phyloP scores from a whole-genome alignment of 78 protist species.

The Carpediemonas membranifera region DNA sequence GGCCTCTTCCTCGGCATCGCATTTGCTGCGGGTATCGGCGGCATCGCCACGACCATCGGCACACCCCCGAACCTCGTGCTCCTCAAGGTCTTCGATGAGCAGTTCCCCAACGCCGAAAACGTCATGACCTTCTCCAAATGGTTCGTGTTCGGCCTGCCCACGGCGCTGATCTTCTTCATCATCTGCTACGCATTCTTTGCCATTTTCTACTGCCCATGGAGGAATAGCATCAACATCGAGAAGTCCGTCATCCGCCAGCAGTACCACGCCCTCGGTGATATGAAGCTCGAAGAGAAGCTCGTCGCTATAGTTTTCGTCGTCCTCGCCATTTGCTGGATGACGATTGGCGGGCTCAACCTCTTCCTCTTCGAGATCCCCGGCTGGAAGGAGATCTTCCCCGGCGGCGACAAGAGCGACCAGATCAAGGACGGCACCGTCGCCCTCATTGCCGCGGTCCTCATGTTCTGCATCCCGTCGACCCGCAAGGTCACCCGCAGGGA shows the following conservation, averaged over 20 bases:
- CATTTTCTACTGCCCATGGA: not conserved
- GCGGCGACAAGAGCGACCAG: too few relatives aligned
- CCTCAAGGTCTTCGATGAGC: not conserved
- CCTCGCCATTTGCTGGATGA: too few relatives aligned
- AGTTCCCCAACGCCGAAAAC: not conserved
- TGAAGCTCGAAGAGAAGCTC: too few relatives aligned
- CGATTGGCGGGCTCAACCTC: too few relatives aligned
- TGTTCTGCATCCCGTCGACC: not conserved
- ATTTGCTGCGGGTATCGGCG: not conserved
- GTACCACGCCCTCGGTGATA: too few relatives aligned
- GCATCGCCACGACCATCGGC: not conserved
- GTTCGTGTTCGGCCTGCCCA: not conserved
- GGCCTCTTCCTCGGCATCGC: not conserved
- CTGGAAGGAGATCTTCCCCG: too few relatives aligned
- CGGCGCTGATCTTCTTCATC: not conserved
- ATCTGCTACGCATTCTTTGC: not conserved
- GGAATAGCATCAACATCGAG: too few relatives aligned
- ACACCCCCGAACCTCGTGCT: not conserved
- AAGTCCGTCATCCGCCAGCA: too few relatives aligned
- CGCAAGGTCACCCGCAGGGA: not conserved
- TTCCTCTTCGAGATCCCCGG: too few relatives aligned
- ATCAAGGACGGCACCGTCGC: not conserved
- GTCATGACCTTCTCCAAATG: not conserved
- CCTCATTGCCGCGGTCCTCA: not conserved
- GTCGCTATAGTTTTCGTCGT: too few relatives aligned